A percentile compares a stretch with the other conserved stretches of the same genome.
phyloP scores from a whole-genome alignment of 1,284 basidiomycete genomes.

The Ganoderma lucidum region DNA sequence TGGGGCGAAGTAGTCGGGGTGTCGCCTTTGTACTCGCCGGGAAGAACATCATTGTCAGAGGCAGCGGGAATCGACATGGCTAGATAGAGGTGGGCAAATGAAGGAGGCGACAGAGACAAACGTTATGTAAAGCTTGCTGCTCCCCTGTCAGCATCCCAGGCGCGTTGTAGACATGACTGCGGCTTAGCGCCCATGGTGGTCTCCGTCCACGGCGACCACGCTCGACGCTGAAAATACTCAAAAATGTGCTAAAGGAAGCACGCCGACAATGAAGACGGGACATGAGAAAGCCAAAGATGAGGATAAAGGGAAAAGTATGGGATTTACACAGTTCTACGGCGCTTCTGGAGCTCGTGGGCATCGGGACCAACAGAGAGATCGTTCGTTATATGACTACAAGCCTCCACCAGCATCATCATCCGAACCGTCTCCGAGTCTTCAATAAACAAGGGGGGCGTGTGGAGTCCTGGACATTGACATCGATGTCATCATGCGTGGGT shows the following conservation, averaged over 20 bases:
- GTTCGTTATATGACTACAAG: conserved; percentile 26
- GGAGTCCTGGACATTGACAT: not conserved
- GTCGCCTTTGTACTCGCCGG: conserved; percentile 33
- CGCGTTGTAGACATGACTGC: not conserved
- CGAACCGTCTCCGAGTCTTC: conserved; percentile 24
- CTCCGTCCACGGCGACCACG: conserved; percentile 4
- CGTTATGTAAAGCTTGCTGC: not conserved
- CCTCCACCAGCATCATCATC: conserved; percentile 23
- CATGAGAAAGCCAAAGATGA: not conserved
- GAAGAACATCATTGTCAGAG: conserved; percentile 19
- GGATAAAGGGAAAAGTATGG: conserved; percentile 20
- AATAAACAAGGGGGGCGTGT: conserved; percentile 23
- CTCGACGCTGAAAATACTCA: not conserved
- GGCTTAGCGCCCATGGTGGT: not conserved
- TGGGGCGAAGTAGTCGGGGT: conserved; percentile 25
- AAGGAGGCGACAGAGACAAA: not conserved
- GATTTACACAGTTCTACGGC: conserved; percentile 37
- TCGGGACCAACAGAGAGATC: conserved; percentile 22
- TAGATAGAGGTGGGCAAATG: not conserved
- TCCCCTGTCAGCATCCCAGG: not conserved
- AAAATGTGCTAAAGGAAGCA: too few species aligned
- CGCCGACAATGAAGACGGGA: not conserved
- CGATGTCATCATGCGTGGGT: conserved; percentile 13
- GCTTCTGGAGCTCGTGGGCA: conserved; percentile 31
- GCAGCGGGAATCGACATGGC: conserved; percentile 3